Evolutionary conservation across 2,329 filamentous ascomycete genomes (phyloP).

Genomic region (Aspergillus aculeatinus): DNA sequence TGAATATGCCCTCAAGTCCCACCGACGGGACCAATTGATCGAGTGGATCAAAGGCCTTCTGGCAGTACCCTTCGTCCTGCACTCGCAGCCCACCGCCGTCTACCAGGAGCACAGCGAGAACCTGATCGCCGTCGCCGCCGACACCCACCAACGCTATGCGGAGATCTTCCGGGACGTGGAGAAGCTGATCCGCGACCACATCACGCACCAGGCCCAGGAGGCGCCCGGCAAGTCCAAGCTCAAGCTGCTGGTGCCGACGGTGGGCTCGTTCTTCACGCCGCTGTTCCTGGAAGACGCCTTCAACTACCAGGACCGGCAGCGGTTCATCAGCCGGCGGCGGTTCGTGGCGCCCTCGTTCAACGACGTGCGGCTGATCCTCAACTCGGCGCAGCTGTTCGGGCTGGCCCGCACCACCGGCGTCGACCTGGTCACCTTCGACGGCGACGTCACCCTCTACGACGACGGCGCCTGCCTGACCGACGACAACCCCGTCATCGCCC

Average conservation of each 20-base stretch:
- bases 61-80: constrained; percentile 92
- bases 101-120: constrained; percentile 67
- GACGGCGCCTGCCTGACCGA: constrained; percentile 78
- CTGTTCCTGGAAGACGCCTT: constrained; percentile 87
- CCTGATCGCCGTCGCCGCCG: constrained; percentile 70
- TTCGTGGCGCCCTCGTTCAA: constrained; percentile 98
- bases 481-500: constrained; percentile 72
- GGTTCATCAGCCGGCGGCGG: constrained; percentile 83
- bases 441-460: constrained; percentile 93
- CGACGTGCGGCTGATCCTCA: constrained; percentile 87
- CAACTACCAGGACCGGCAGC: constrained; percentile 79
- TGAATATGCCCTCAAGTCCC: constrained; percentile 71
- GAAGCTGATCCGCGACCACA: constrained; percentile 86
- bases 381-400: constrained; percentile 91
- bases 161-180: constrained; percentile 97
- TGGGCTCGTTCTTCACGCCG: constrained; percentile 91
- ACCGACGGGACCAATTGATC: constrained; percentile 84
- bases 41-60: constrained; percentile 97
- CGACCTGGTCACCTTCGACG: constrained; percentile 91
- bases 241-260: constrained; percentile 83
- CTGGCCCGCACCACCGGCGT: constrained; percentile 72
- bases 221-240: constrained; percentile 78
- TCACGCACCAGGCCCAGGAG: constrained; percentile 66
- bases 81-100: constrained; percentile 88
- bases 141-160: constrained; percentile 83